A percentile compares a stretch with the other conserved stretches of the same genome.
These are phyloP conservation scores for Diutina rugosa DNA, from an alignment of 1,139 yeast genomes.

Conservation along the genomic window DNA sequence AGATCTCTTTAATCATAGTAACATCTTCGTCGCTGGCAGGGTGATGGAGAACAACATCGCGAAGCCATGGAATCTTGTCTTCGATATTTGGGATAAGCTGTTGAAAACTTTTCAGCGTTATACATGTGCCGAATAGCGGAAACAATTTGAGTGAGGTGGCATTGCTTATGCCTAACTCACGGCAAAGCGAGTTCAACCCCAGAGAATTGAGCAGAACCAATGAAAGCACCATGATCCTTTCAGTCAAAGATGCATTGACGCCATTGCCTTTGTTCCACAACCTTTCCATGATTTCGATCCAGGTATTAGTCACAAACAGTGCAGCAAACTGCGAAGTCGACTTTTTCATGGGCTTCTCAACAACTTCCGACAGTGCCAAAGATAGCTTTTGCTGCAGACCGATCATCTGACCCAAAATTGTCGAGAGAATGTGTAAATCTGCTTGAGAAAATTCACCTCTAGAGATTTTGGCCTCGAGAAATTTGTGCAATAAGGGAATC, in stretches of 20 bases:
- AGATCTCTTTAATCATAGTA: slow-evolving; percentile 35
- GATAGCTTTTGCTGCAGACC: neutral
- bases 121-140: slow-evolving; percentile 43
- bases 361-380: neutral
- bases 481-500: slow-evolving; percentile 29
- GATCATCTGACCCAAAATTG: slow-evolving; percentile 26
- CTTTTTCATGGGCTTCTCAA: slow-evolving; percentile 4
- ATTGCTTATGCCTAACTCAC: slow-evolving; percentile 31
- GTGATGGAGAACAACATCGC: slow-evolving; percentile 1
- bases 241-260: slow-evolving; percentile 29
- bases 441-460: slow-evolving; percentile 28
- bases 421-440: slow-evolving; percentile 31
- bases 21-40: slow-evolving; percentile 25
- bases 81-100: slow-evolving; percentile 37
- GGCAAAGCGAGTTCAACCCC: slow-evolving; percentile 26
- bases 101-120: slow-evolving; percentile 30
- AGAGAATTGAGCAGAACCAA: slow-evolving; percentile 35
- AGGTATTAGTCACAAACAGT: slow-evolving; percentile 34
- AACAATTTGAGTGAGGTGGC: slow-evolving; percentile 25
- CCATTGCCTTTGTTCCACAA: slow-evolving; percentile 46
- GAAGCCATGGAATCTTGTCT: slow-evolving; percentile 30
- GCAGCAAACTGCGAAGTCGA: slow-evolving; percentile 31
- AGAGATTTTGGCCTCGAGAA: slow-evolving; percentile 29
- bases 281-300: slow-evolving; percentile 48
- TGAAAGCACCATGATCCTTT: slow-evolving; percentile 39